A percentile compares a stretch with the other conserved stretches of the same genome.
Conservation (phyloP, 164 flowering plant species). For the Brasenia schreberi region DNA sequence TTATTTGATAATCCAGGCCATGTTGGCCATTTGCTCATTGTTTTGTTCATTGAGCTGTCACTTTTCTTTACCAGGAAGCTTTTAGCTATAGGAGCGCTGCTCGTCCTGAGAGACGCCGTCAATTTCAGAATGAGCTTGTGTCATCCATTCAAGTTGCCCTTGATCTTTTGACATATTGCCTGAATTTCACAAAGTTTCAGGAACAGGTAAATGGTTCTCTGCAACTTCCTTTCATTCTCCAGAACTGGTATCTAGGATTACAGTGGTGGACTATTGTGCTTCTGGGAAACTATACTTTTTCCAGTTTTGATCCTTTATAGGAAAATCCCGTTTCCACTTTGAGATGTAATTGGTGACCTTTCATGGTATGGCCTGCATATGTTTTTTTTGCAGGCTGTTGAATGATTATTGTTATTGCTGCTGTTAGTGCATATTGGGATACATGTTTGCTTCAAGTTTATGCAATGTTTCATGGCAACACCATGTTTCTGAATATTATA, state of each 20-base stretch:
- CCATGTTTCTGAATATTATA: too few species aligned
- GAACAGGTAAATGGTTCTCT: slow-evolving; percentile 53
- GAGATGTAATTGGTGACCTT: too few species aligned
- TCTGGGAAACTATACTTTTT: not conserved
- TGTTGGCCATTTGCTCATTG: not conserved
- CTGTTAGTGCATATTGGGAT: too few species aligned
- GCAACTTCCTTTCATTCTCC: not conserved
- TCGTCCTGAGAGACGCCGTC: slow-evolving; percentile 93
- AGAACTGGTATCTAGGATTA: not conserved
- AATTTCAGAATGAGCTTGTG: slow-evolving; percentile 84
- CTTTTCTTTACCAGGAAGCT: slow-evolving; percentile 46
- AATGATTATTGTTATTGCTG: not conserved
- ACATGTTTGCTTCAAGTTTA: too few species aligned
- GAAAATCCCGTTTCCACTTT: too few species aligned
- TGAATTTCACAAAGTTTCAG: slow-evolving; percentile 53
- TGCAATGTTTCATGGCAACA: too few species aligned
- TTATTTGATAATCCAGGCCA: not conserved
- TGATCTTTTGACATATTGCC: slow-evolving; percentile 64
- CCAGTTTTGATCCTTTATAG: not conserved
- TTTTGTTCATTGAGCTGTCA: not conserved
- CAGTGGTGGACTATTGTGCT: not conserved
- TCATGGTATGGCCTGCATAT: not conserved
- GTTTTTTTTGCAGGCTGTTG: not conserved
- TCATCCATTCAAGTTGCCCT: slow-evolving; percentile 66
- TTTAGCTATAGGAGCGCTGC: slow-evolving; percentile 86